Conservation (phyloP, 139 green algal species). For the Yamagishiella unicocca region DNA sequence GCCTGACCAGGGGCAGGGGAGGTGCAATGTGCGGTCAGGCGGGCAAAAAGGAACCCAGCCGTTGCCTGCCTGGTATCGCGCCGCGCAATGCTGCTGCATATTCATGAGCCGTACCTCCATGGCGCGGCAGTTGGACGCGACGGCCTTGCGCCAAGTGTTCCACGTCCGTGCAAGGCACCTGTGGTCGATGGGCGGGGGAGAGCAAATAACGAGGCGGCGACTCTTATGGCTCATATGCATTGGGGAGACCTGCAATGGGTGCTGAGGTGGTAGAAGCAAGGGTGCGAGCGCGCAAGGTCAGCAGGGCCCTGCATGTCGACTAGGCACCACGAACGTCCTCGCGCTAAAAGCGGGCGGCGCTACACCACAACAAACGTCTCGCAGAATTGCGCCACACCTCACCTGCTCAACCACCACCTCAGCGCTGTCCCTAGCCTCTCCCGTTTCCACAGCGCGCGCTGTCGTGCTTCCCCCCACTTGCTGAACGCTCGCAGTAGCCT, state of each 20-base stretch:
- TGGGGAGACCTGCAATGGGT: no score
- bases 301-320: no score
- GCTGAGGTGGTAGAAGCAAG: no score
- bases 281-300: no score
- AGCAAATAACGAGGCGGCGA: neutral
- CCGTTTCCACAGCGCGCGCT: neutral
- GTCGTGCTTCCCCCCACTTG: neutral
- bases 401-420: conserved; percentile 28
- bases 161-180: neutral
- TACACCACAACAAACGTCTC: no score
- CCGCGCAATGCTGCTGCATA: no score
- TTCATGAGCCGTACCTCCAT: conserved; percentile 5
- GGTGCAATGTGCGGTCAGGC: no score
- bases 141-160: conserved; percentile 21
- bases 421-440: neutral
- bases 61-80: no score
- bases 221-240: no score
- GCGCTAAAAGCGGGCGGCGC: no score
- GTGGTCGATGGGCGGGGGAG: neutral
- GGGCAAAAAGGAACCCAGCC: no score
- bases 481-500: conserved; percentile 25
- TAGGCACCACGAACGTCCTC: no score
- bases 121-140: neutral
- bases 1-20: neutral
- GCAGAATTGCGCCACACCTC: neutral